Base-by-base conservation (phyloP, 2,329 filamentous ascomycete species). In the Aspergillus thermomutatus region DNA sequence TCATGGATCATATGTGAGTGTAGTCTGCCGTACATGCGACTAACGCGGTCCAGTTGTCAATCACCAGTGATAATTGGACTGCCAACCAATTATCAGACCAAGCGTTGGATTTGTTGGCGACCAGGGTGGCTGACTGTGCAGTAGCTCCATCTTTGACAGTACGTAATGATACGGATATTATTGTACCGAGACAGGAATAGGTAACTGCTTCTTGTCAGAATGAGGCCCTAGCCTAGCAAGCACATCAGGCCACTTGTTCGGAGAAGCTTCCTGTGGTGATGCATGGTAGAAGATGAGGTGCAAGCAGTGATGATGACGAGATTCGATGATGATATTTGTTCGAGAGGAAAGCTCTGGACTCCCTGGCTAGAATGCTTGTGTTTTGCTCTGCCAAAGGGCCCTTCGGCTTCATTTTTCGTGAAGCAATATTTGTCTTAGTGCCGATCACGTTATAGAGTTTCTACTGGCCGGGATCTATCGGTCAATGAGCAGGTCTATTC, bases 51-150 rank as follows among this genome's bases (percentile, higher is more conserved):
- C 43, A 46, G 43, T 46, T 28, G 49, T 55, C 46, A 54, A 11
- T 56, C 50, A 41, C 59, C 54, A 55, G 60, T 57, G 41, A 59
- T 55, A 55, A 52, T 50, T 23, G 28, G 41, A 8, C 17, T 34
- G 47, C 27, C 40, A 49, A 52, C 59, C 57, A 61, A 50, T 60
- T 46, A 40, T 60, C 62, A 60, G 61, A 61, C 59, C 57, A 27
- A 56, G 53, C 50, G 58, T 62, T 60, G 58, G 43, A 25, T 57
- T 54, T 41, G 52, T 60, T 58, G 60, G 55, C 58, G 58, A 56
- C 43, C 59, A 61, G 60, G 58, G 56, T 60, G 56, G 64, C 60
- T 62, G 58, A 63, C 56, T n/a, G 27, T 62, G 60, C 64, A 63
- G 59, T 61, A 64, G 64, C 59, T 58, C 53, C 56, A 62, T 54